Evolutionary conservation across 2,329 filamentous ascomycete genomes (phyloP).

Genomic region (Gaeumannomyces tritici): DNA sequence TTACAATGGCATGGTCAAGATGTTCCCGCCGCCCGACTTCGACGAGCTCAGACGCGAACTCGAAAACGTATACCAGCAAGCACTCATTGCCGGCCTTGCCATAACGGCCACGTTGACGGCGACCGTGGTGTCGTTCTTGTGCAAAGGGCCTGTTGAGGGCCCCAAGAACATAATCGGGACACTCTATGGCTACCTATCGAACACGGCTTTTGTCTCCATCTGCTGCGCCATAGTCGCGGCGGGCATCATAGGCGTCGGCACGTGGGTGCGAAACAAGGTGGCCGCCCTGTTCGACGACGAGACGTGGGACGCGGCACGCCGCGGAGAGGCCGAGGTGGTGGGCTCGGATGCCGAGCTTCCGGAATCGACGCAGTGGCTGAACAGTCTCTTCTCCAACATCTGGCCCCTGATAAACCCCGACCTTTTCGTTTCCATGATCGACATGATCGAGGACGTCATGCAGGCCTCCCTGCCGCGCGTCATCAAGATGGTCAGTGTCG

Average conservation of each 20-base stretch:
- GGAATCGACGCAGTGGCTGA: conserved; percentile 63
- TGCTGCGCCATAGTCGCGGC: conserved; percentile 17
- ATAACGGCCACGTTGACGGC: conserved; percentile 20
- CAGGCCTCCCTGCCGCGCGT: conserved; percentile 62
- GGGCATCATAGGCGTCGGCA: conserved; percentile 33
- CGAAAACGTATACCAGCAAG: conserved; percentile 19
- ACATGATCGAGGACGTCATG: conserved; percentile 72
- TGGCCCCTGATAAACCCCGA: conserved; percentile 73
- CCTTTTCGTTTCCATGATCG: conserved; percentile 57
- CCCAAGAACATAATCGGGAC: neutral
- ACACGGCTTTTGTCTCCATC: conserved; percentile 18
- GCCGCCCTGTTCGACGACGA: conserved; percentile 57
- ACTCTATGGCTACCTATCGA: neutral
- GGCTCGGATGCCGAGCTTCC: conserved; percentile 38
- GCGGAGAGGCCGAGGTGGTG: conserved; percentile 36
- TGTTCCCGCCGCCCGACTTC: conserved; percentile 40
- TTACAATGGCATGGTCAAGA: conserved; percentile 28
- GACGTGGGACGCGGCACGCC: conserved; percentile 55
- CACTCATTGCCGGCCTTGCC: conserved; percentile 25
- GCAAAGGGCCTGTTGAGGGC: neutral
- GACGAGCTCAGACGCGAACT: conserved; percentile 26
- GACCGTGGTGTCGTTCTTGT: conserved; percentile 9
- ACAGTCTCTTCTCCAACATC: conserved; percentile 55
- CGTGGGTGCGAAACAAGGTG: conserved; percentile 54
- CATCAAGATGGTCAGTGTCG: conserved; percentile 65